These are phyloP conservation scores for Monosporozyma unispora DNA, from an alignment of 805 yeast species.

Conservation along the genomic window DNA sequence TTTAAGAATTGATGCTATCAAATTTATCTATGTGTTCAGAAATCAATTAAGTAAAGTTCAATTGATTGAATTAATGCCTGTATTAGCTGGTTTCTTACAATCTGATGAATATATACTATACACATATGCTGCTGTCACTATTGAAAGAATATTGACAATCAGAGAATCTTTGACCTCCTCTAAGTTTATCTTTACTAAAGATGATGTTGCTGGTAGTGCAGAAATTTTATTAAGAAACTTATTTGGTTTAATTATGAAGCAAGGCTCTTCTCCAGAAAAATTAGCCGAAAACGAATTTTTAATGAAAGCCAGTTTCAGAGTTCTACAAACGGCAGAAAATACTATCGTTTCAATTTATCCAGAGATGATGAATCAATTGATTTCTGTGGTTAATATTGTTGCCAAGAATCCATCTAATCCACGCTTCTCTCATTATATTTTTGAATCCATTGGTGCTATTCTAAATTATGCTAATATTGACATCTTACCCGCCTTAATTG, in stretches of 20 bases:
- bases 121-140: conserved; percentile 88
- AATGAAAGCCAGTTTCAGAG: conserved; percentile 82
- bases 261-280: conserved; percentile 69
- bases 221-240: conserved; percentile 55
- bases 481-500: conserved; percentile 27
- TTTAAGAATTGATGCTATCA: conserved; percentile 84
- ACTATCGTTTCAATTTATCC: conserved; percentile 39
- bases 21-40: conserved; percentile 80
- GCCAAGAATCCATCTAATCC: conserved; percentile 93
- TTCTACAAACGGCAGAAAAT: conserved; percentile 64
- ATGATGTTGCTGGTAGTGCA: conserved; percentile 58
- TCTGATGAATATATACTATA: conserved; percentile 70
- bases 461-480: conserved; percentile 41
- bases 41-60: conserved; percentile 88
- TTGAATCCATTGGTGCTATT: conserved; percentile 78
- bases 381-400: conserved; percentile 60
- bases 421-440: conserved; percentile 78
- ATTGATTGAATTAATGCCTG: conserved; percentile 67
- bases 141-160: conserved; percentile 78
- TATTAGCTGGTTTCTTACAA: conserved; percentile 60
- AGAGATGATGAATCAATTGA: conserved; percentile 51
- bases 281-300: conserved; percentile 91
- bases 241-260: conserved; percentile 54
- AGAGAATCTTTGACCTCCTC: conserved; percentile 45
- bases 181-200: conserved; percentile 55